Base-by-base conservation (phyloP, 73 alveolate species). In the Paraurostyla sp. region DNA sequence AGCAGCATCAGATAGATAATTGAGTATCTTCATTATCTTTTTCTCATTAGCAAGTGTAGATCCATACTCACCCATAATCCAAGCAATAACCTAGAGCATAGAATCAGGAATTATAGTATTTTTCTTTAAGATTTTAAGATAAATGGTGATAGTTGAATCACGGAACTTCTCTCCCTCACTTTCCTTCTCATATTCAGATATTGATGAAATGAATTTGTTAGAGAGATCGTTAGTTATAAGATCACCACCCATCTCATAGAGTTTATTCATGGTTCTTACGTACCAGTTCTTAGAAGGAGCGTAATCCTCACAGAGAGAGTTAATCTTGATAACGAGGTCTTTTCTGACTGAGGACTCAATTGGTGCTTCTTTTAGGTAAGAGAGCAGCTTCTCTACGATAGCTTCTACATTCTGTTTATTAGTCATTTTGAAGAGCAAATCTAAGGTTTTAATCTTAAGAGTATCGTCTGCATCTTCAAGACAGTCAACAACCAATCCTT, bases 401-500 rank as follows among this genome's bases (percentile, higher is more conserved):
- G 97, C 99, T 62, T 93, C 99, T 15, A 97, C 99, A 83, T 98
- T 98, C 80, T 92, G 92, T 59, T 97, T 93, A 76, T 97, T 98
- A 15, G 99, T 98, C 99, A 98, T 98, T 76, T 95, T 96, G 95
- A 87, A 98, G 56, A 98, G 97, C 63, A 98, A 87, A 73, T 96
- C 99, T 62, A 98, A 91, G 13, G 99, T 98, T 91, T 97, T 97
- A 59, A 97, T 91, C 95, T 98, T 98, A 63, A 98, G 90, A 23
- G 99, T 98, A 63, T 97, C 99, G 75, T 98, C 99, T 0, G 98
- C 90, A 78, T 97, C 99, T 95, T 98, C 99, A 7, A 98, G 89
- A 81, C 99, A 98, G 83, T 98, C 99, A 50, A 98, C 99, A 23
- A 98, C 99, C 48, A 96, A 96, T 83, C 93, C 91, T 93, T 98